Conservation (phyloP, 2,329 filamentous ascomycete species). For the Huntiella omanensis region DNA sequence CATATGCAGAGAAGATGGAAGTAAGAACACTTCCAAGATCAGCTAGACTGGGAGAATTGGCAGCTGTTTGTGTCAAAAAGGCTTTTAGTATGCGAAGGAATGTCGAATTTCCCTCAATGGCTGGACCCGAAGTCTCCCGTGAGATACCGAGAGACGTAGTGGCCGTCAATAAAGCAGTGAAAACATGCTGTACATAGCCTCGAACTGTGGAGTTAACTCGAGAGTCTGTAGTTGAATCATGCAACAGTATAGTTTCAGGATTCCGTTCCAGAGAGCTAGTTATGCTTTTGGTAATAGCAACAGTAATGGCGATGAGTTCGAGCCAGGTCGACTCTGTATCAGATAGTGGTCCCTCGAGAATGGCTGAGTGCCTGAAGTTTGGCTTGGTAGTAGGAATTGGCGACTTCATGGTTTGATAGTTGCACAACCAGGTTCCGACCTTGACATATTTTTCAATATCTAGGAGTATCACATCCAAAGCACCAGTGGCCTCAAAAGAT, state of each 20-base stretch:
- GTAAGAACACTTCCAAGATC: slow-evolving; percentile 70
- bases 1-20: slow-evolving; percentile 87
- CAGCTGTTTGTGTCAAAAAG: slow-evolving; percentile 68
- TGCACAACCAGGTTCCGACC: slow-evolving; percentile 90
- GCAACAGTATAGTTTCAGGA: not conserved
- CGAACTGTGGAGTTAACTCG: slow-evolving; percentile 52
- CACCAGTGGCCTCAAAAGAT: slow-evolving; percentile 16
- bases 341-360: slow-evolving; percentile 24
- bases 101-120: slow-evolving; percentile 40
- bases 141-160: slow-evolving; percentile 25
- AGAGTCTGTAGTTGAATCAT: slow-evolving; percentile 28
- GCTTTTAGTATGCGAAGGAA: slow-evolving; percentile 79
- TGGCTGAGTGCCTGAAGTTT: not conserved
- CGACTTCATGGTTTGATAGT: slow-evolving; percentile 40
- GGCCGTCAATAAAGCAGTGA: slow-evolving; percentile 66
- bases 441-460: slow-evolving; percentile 76
- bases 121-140: not conserved
- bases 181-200: slow-evolving; percentile 70
- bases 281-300: slow-evolving; percentile 30
- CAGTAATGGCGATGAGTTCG: slow-evolving; percentile 38
- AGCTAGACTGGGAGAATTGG: slow-evolving; percentile 65
- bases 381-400: not conserved
- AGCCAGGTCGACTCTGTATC: slow-evolving; percentile 40
- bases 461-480: slow-evolving; percentile 52
- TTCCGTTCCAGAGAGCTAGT: slow-evolving; percentile 14